These are phyloP conservation scores for Barnettozyma wickerhamii DNA, from an alignment of 805 yeast genomes.

Conservation along the genomic window DNA sequence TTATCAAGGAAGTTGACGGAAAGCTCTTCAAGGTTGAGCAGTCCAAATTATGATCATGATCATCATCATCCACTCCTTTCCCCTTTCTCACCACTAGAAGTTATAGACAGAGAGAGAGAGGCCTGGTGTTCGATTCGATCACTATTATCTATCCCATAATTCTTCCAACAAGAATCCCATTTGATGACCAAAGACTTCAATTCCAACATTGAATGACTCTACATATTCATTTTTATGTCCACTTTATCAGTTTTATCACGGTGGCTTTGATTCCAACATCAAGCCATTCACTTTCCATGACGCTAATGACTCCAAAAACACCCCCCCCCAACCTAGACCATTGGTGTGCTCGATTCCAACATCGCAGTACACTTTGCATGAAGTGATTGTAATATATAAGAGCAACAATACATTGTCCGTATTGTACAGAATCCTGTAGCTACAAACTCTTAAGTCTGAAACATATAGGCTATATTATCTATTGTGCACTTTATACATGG, in stretches of 20 bases:
- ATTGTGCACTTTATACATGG: not conserved
- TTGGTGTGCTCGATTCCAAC: slow-evolving; percentile 11
- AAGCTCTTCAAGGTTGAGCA: slow-evolving; percentile 17
- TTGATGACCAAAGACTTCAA: slow-evolving; percentile 5
- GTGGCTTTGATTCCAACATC: slow-evolving; percentile 10
- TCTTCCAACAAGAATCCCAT: slow-evolving; percentile 11
- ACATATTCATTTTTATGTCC: not conserved
- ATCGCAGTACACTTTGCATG: slow-evolving; percentile 5
- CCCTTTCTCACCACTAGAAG: not conserved
- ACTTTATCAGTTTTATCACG: not conserved
- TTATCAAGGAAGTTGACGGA: slow-evolving; percentile 32
- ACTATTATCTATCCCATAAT: slow-evolving; percentile 1
- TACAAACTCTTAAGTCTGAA: not conserved
- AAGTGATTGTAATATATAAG: not conserved
- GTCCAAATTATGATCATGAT: slow-evolving; percentile 17
- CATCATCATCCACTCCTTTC: not conserved
- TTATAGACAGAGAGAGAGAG: not conserved
- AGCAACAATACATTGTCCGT: too few species aligned
- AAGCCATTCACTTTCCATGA: slow-evolving; percentile 5
- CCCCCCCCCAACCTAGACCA: too few species aligned
- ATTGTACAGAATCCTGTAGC: too few species aligned
- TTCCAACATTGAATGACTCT: slow-evolving; percentile 20
- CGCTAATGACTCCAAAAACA: slow-evolving; percentile 1
- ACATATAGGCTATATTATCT: too few species aligned
- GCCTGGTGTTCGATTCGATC: too few species aligned